A percentile compares a stretch with the other conserved stretches of the same genome.
phyloP scores from a whole-genome alignment of 2,329 filamentous ascomycete genomes.

The Aspergillus uvarum region DNA sequence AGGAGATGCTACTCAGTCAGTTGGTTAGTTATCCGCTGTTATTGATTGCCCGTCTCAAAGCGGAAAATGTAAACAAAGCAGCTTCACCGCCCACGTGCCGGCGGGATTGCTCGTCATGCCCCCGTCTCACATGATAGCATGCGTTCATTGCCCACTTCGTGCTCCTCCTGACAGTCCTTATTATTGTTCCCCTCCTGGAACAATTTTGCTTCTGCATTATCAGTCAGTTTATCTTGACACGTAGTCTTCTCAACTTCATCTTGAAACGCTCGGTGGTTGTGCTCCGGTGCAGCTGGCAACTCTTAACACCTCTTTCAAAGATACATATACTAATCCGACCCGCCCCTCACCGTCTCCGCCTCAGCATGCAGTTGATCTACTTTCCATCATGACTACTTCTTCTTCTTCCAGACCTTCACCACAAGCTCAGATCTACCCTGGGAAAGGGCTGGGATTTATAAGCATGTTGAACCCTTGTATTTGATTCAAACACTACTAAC shows the following conservation, averaged over 20 bases:
- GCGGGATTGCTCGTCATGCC: slow-evolving; percentile 18
- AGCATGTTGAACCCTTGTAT: slow-evolving; percentile 36
- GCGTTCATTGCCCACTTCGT: slow-evolving; percentile 16
- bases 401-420: slow-evolving; percentile 32
- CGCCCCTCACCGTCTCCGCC: slow-evolving; percentile 10
- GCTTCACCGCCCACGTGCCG: slow-evolving; percentile 17
- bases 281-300: not conserved
- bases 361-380: slow-evolving; percentile 16
- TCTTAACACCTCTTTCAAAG: too few species aligned
- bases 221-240: not conserved
- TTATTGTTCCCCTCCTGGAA: too few species aligned
- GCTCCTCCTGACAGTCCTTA: not conserved
- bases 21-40: not conserved
- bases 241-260: not conserved
- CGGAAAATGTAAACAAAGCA: slow-evolving; percentile 37
- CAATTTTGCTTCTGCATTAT: too few species aligned
- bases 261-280: not conserved
- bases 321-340: slow-evolving; percentile 3
- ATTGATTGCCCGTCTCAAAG: slow-evolving; percentile 18
- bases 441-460: slow-evolving; percentile 65
- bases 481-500: slow-evolving; percentile 24
- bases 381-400: slow-evolving; percentile 35
- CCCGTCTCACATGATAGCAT: slow-evolving; percentile 29
- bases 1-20: not conserved
- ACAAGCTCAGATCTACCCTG: slow-evolving; percentile 64